These are phyloP conservation scores for Betula pendula DNA, from an alignment of 306 rosid genomes.

Conservation along the genomic window DNA sequence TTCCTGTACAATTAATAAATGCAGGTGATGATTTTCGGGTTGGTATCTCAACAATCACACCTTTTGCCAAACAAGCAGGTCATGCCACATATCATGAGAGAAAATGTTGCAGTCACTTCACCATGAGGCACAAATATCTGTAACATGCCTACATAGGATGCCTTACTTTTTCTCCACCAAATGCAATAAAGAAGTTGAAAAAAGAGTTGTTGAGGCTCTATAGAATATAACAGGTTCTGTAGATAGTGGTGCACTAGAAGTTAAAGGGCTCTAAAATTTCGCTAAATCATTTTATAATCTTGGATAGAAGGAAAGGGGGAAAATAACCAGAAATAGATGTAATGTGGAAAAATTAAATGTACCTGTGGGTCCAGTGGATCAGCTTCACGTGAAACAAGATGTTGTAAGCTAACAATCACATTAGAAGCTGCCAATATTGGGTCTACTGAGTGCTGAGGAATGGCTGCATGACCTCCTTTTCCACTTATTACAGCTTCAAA, in stretches of 20 bases:
- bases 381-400: slow-evolving; percentile 86
- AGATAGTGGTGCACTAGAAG: background rate
- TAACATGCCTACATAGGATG: background rate
- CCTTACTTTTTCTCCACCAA: background rate
- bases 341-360: slow-evolving; percentile 5
- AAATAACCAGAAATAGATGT: background rate
- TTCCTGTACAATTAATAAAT: background rate
- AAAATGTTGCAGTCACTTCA: background rate
- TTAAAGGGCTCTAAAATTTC: background rate
- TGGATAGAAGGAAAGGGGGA: background rate
- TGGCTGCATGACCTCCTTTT: slow-evolving; percentile 91
- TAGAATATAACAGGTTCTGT: background rate
- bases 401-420: slow-evolving; percentile 80
- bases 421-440: slow-evolving; percentile 86
- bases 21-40: background rate
- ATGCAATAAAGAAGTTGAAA: slow-evolving; percentile 1
- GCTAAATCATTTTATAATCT: background rate
- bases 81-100: too few species aligned
- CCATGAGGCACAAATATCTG: background rate
- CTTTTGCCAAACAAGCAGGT: background rate
- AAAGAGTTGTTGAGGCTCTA: background rate
- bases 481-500: slow-evolving; percentile 85
- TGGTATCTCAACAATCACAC: background rate
- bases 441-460: slow-evolving; percentile 81
- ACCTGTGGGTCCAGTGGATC: slow-evolving; percentile 88